These are phyloP conservation scores for Wickerhamiella vanderwaltii DNA, from an alignment of 805 yeast species.

Conservation along the genomic window DNA sequence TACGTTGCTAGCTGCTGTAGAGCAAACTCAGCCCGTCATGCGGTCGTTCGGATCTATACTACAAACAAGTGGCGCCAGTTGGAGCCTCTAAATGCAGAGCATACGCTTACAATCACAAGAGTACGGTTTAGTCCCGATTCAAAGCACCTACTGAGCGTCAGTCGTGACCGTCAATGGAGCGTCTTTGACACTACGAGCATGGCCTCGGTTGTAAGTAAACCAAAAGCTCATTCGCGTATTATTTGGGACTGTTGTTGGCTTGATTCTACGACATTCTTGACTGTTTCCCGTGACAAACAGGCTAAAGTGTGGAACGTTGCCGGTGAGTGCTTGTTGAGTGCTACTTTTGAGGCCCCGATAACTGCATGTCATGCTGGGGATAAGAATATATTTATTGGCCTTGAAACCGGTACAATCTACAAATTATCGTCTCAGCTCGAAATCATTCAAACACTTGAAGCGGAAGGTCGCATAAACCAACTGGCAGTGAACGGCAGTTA, in stretches of 20 bases:
- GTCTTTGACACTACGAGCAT: constrained; percentile 44
- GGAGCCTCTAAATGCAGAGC: constrained; percentile 37
- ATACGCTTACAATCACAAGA: constrained; percentile 75
- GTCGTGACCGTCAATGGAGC: constrained; percentile 80
- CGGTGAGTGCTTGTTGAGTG: constrained; percentile 17
- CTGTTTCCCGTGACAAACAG: constrained; percentile 78
- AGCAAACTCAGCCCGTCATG: constrained; percentile 74
- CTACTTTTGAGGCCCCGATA: constrained; percentile 14
- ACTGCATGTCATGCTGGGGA: constrained; percentile 19
- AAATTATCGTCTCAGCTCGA: constrained; percentile 10
- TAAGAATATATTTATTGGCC: constrained; percentile 14
- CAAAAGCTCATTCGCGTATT: constrained; percentile 80
- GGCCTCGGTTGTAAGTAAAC: constrained; percentile 27
- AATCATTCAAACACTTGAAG: neutral
- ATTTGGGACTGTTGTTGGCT: constrained; percentile 94
- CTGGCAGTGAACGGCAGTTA: constrained; percentile 5
- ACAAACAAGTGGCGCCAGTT: constrained; percentile 46
- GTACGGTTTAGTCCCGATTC: constrained; percentile 63
- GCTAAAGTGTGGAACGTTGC: constrained; percentile 34
- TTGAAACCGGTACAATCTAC: constrained; percentile 18
- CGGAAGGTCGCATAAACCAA: constrained; percentile 19
- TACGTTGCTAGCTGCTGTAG: constrained; percentile 83
- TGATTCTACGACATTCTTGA: constrained; percentile 40
- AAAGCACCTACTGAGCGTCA: constrained; percentile 54
- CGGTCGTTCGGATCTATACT: constrained; percentile 68